phyloP scores from a whole-genome alignment of 1,284 basidiomycete genomes.

The Ceratobasidium sp. region DNA sequence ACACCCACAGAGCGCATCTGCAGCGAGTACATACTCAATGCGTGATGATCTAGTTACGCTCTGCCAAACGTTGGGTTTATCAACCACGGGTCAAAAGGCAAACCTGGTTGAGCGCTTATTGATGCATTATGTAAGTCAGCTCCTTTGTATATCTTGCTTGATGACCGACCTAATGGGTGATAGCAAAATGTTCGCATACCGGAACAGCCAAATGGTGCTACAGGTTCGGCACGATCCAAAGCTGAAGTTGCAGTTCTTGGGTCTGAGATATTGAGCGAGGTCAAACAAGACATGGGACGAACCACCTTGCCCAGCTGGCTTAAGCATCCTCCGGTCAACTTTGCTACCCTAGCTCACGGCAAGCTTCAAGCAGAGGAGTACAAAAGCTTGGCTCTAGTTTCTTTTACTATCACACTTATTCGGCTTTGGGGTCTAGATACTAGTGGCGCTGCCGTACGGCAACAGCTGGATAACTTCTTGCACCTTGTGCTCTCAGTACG shows the following conservation, averaged over 20 bases:
- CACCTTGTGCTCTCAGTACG: conserved; percentile 16
- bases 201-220: background rate
- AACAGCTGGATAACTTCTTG: conserved; percentile 25
- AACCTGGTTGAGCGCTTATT: background rate
- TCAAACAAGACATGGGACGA: conserved; percentile 25
- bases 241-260: background rate
- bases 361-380: conserved; percentile 45
- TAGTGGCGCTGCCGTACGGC: background rate
- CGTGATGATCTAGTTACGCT: background rate
- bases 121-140: background rate
- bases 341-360: conserved; percentile 39
- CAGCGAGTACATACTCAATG: background rate
- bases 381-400: conserved; percentile 38
- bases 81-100: background rate
- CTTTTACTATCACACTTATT: conserved; percentile 43
- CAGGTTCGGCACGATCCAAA: background rate
- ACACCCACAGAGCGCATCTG: background rate
- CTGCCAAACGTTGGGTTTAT: background rate
- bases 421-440: conserved; percentile 22
- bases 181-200: background rate
- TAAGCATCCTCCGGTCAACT: conserved; percentile 1
- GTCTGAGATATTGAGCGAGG: conserved; percentile 1
- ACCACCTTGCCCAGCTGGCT: conserved; percentile 40
- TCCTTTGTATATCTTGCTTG: background rate
- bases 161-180: background rate